Percentiles rank a stretch among this genome's conserved stretches.
Conservation (phyloP, 148 eudicot species). For the Gaultheria prostrata region DNA sequence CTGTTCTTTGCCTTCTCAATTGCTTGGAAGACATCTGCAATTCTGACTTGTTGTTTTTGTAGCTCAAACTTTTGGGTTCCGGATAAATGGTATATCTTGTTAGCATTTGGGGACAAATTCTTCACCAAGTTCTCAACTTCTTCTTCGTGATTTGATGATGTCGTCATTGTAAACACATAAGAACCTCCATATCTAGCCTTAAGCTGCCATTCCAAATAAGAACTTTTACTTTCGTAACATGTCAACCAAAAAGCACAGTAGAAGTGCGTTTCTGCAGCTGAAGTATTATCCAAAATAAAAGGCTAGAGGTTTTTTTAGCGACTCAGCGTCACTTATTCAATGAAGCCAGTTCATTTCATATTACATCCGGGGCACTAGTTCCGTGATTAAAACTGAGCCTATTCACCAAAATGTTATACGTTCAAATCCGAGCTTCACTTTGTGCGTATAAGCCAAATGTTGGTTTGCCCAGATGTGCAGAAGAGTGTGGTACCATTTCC, state of each 20-base stretch:
- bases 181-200: background rate
- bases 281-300: background rate
- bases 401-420: background rate
- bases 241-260: constrained; percentile 3
- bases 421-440: background rate
- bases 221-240: background rate
- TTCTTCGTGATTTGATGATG: background rate
- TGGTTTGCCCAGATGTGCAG: background rate
- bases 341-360: background rate
- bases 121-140: too few species aligned
- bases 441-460: too few species aligned
- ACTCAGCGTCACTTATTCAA: background rate
- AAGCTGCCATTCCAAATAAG: background rate
- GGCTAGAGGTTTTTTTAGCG: background rate
- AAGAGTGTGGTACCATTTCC: too few species aligned
- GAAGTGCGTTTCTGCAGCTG: background rate
- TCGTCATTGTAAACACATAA: background rate
- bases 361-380: background rate
- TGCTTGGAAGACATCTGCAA: too few species aligned
- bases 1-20: too few species aligned
- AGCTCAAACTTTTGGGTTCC: too few species aligned
- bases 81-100: too few species aligned
- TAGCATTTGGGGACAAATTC: too few species aligned
- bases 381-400: background rate
- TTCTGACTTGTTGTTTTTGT: too few species aligned